These are phyloP conservation scores for Phyllosticta citrichinensis DNA, from an alignment of 2,329 filamentous ascomycete species.

Conservation along the genomic window DNA sequence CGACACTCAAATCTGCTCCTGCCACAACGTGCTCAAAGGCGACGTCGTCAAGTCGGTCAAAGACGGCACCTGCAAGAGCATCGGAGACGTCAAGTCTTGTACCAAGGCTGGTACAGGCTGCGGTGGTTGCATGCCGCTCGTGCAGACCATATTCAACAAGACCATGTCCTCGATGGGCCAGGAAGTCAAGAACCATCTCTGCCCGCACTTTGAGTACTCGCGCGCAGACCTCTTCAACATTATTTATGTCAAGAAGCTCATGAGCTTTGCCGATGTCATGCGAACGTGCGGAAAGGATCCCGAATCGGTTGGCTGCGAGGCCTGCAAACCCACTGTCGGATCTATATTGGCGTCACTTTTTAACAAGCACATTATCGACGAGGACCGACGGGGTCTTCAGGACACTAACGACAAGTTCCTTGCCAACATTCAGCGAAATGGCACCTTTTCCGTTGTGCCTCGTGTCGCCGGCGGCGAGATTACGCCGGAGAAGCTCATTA, in stretches of 20 bases:
- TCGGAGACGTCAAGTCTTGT: conserved; percentile 76
- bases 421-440: conserved; percentile 84
- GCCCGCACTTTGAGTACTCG: conserved; percentile 73
- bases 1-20: conserved; percentile 84
- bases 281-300: conserved; percentile 61
- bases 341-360: conserved; percentile 74
- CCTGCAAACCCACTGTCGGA: conserved; percentile 73
- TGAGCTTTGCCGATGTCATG: conserved; percentile 68
- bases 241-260: conserved; percentile 68
- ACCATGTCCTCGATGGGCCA: conserved; percentile 78
- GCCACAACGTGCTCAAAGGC: conserved; percentile 84
- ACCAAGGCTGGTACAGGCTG: conserved; percentile 89
- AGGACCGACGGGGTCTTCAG: conserved; percentile 62
- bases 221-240: conserved; percentile 87
- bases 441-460: conserved; percentile 81
- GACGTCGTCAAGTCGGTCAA: conserved; percentile 65
- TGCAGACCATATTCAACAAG: conserved; percentile 83
- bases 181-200: conserved; percentile 79
- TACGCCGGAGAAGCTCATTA: conserved; percentile 73
- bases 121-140: conserved; percentile 80
- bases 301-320: conserved; percentile 69
- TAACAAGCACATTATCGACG: conserved; percentile 74
- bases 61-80: conserved; percentile 67
- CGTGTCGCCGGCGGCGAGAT: conserved; percentile 79
- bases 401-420: conserved; percentile 86